Evolutionary conservation across 768 basidiomycete genomes (phyloP), one percentile per base, ranked within the genome.

Genomic region (Collybia sp.): DNA sequence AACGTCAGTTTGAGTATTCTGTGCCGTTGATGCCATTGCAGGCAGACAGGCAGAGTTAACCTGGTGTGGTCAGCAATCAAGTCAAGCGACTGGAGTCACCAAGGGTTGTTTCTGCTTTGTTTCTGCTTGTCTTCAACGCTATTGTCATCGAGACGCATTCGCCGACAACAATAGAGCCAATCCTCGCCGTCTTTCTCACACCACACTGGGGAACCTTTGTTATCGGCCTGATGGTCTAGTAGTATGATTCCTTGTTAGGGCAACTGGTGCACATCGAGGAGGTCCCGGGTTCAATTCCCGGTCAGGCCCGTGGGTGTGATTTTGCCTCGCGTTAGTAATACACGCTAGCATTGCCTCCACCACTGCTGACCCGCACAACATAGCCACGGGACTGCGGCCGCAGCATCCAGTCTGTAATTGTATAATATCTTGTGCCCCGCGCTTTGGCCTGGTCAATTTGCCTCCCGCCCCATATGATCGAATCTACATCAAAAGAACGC

Each of bases 201-300:
- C n/a, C 13, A 18, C 35, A 10, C 35, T 10, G 3, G 35, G 4
- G 10, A 4, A 3, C n/a, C 10, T 3, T 8, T 4, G 25, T 37
- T 18, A 37, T 13, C 13, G 35, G 35, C 35, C 35, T 37, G 35
- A 37, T 37, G 35, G 35, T 37, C 35, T 25, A 25, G 25, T 25
- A 25, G 25, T 25, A 25, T 25, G 25, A 25, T 25, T 25, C 25
- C 25, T 25, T 25, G 25, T 25, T 25, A 25, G 25, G 25, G 25
- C 25, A 8, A 25, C 10, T 4, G 3, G 8, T 8, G 25, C 39
- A 53, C 58, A 44, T 82, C 77, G 83, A 84, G 83, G 83, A 85
- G 85, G 85, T 85, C 82, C 83, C 80, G 82, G 82, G 84, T 85
- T 86, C 83, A 83, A 86, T 85, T 85, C 83, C 82, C 82, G 79